Percentiles rank a stretch among this genome's conserved stretches.
Conservation (phyloP, 2,329 filamentous ascomycete genomes). For the Didymellaceae sp. region DNA sequence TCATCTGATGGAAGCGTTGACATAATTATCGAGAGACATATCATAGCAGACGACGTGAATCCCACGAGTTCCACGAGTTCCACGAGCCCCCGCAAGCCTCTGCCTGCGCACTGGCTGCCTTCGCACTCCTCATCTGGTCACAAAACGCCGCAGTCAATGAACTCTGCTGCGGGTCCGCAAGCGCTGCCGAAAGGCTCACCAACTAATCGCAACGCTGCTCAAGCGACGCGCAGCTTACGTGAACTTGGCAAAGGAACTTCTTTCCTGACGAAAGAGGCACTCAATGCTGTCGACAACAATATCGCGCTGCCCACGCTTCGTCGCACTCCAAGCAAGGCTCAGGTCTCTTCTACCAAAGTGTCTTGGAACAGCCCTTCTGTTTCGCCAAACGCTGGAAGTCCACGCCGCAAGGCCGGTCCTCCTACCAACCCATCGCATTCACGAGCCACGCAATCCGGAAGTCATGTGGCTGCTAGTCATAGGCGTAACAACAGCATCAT, state of each 20-base stretch:
- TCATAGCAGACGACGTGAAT: not conserved
- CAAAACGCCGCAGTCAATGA: slow-evolving; percentile 32
- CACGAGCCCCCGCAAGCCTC: slow-evolving; percentile 34
- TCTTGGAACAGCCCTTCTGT: slow-evolving; percentile 26
- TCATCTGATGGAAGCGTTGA: slow-evolving; percentile 4
- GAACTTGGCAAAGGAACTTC: slow-evolving; percentile 25
- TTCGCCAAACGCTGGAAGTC: slow-evolving; percentile 23
- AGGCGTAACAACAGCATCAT: slow-evolving; percentile 24
- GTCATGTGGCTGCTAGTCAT: slow-evolving; percentile 7
- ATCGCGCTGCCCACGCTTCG: slow-evolving; percentile 20
- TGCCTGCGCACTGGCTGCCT: slow-evolving; percentile 36
- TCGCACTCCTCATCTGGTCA: slow-evolving; percentile 23
- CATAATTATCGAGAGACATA: slow-evolving; percentile 1
- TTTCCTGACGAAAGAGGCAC: slow-evolving; percentile 40
- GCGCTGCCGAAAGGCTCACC: slow-evolving; percentile 20
- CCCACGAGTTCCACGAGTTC: slow-evolving; percentile 23
- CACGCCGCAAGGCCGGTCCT: slow-evolving; percentile 16
- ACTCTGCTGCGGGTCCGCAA: slow-evolving; percentile 28
- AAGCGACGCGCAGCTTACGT: slow-evolving; percentile 24
- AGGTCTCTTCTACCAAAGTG: slow-evolving; percentile 26
- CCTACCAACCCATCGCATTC: slow-evolving; percentile 29
- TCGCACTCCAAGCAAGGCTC: slow-evolving; percentile 21
- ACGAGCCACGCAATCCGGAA: slow-evolving; percentile 8
- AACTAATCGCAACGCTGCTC: slow-evolving; percentile 23
- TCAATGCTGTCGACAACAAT: slow-evolving; percentile 29